Evolutionary conservation across 169 alveolate genomes (phyloP).

Genomic region (Cryptosporidium xiaoi): DNA sequence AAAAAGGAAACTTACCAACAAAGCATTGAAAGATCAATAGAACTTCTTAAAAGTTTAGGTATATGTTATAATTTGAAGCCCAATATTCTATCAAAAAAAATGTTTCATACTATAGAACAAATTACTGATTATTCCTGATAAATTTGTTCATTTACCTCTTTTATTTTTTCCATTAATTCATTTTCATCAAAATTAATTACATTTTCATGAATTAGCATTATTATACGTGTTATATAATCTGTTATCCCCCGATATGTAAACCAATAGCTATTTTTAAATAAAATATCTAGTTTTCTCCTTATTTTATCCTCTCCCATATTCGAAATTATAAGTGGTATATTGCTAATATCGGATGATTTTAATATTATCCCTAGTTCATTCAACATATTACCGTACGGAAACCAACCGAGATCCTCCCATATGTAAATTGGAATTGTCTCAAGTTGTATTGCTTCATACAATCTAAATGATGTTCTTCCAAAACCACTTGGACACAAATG

Average conservation of each 20-base stretch:
- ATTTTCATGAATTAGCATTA: constrained; percentile 13
- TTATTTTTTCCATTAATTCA: not conserved
- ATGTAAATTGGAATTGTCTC: constrained; percentile 74
- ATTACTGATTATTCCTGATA: constrained; percentile 11
- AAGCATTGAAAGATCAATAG: constrained; percentile 56
- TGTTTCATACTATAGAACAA: constrained; percentile 59
- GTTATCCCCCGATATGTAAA: constrained; percentile 63
- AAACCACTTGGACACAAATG: constrained; percentile 73
- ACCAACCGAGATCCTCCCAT: constrained; percentile 73
- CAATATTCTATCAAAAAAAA: constrained; percentile 19
- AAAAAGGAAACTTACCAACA: constrained; percentile 68
- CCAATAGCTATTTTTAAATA: constrained; percentile 34
- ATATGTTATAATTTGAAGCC: constrained; percentile 48
- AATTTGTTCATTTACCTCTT: not conserved
- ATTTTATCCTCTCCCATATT: constrained; percentile 10
- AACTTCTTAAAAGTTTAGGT: constrained; percentile 32
- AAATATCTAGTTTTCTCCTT: constrained; percentile 3
- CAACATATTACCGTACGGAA: constrained; percentile 60
- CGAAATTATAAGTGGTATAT: constrained; percentile 12
- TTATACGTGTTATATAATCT: constrained; percentile 14
- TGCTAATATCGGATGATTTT: constrained; percentile 15
- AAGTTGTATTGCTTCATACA: constrained; percentile 71
- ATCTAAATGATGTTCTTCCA: constrained; percentile 75
- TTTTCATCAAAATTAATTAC: not conserved
- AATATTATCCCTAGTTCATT: constrained; percentile 31